Base-by-base conservation (phyloP, 345 rosid species). In the Sisymbrium irio region DNA sequence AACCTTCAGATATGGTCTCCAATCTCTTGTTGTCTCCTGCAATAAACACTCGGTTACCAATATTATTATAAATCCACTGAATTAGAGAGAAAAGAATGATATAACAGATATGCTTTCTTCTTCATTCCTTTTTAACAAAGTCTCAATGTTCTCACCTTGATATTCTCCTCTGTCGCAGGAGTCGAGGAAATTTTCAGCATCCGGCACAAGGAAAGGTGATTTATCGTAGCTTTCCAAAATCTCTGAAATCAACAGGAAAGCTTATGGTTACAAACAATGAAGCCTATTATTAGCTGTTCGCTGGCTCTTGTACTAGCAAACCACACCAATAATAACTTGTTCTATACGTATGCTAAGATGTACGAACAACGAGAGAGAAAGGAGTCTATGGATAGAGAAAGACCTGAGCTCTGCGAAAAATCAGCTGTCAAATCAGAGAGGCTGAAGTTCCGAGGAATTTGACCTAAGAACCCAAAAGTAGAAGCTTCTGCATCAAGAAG, bases 361-460 rank as follows among this genome's bases (percentile, higher is more conserved):
- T 27, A 69, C 15, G 28, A 32, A 15, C 22, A 55, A 45, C 1
- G 18, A 54, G 37, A 46, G n/a, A 55, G 15, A 44, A 61, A 22
- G 10, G 36, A 45, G 46, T 40, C 11, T 35, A 30, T 56, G 76
- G 42, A 65, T 15, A 14, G 72, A 73, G 62, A 70, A 67, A 64
- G 61, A 95, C 99, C 99, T 85, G 98, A 85, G 84, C 92, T 90
- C 73, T 92, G 97, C 18, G 91, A 77, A 78, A 86, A 96, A 69
- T 90, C 93, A 17, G 96, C 96, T 1, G 98, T 82, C 75, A 96
- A 74, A 86, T 96, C 99, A 45, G 98, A 89, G 14, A 96, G 90
- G 81, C 98, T 96, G 83, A 96, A 90, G 82, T 67, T 87, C 67
- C 89, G 82, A 78, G 98, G 90, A 61, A 96, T 88, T 67, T 83